Conservation (phyloP, 441 rosid species). For the Raphanus hybrid region DNA sequence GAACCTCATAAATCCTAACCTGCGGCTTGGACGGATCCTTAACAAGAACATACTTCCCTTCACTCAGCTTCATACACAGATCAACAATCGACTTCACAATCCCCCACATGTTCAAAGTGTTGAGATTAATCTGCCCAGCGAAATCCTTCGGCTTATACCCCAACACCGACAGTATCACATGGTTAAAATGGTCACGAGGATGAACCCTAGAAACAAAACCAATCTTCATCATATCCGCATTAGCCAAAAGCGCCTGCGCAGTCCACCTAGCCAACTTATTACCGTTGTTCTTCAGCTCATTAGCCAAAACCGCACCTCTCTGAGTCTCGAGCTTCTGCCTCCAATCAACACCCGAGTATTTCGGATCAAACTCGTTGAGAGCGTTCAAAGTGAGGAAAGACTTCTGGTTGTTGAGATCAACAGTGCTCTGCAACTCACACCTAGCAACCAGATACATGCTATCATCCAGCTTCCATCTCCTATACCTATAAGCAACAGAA, state of each 20-base stretch:
- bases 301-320: conserved; percentile 91
- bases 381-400: conserved; percentile 84
- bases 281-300: conserved; percentile 90
- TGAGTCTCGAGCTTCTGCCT: conserved; percentile 96
- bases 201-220: conserved; percentile 94
- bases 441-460: conserved; percentile 74
- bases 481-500: conserved; percentile 80
- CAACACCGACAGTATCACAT: conserved; percentile 83
- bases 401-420: conserved; percentile 74
- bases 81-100: conserved; percentile 92
- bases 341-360: conserved; percentile 96
- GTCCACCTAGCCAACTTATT: conserved; percentile 96
- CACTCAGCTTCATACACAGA: conserved; percentile 89
- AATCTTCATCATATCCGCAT: conserved; percentile 93
- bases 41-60: conserved; percentile 49
- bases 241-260: conserved; percentile 85
- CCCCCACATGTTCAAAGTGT: conserved; percentile 92
- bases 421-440: conserved; percentile 87
- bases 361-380: conserved; percentile 88
- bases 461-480: conserved; percentile 90
- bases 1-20: conserved; percentile 92
- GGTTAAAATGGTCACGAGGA: conserved; percentile 93
- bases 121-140: conserved; percentile 87
- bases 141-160: conserved; percentile 89
- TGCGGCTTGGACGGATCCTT: conserved; percentile 95